Conservation (phyloP, 139 green algal genomes). For the Micromonas pusilla region DNA sequence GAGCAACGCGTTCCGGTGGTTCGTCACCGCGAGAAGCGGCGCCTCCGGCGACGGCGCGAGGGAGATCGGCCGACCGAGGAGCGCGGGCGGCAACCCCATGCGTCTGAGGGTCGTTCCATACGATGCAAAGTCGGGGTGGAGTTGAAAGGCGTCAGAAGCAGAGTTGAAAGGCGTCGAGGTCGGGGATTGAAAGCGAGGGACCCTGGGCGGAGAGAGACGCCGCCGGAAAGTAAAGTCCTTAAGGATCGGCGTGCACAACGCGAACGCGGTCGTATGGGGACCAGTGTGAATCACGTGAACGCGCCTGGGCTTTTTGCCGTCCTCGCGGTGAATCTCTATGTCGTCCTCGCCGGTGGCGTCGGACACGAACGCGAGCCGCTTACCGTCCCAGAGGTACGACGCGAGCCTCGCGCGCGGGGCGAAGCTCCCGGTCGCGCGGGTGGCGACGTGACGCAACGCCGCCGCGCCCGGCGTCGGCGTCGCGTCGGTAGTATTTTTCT, state of each 20-base stretch:
- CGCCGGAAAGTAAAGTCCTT: too few relatives aligned
- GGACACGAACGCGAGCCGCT: neutral
- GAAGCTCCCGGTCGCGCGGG: neutral
- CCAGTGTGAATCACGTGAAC: too few relatives aligned
- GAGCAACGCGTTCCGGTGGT: conserved; percentile 12
- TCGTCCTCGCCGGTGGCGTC: conserved; percentile 20
- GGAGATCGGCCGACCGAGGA: conserved; percentile 8
- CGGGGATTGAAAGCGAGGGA: too few relatives aligned
- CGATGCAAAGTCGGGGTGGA: too few relatives aligned
- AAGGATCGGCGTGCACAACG: too few relatives aligned
- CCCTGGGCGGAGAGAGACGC: too few relatives aligned
- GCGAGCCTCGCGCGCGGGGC: neutral
- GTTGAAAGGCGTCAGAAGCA: too few relatives aligned
- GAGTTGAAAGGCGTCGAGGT: too few relatives aligned
- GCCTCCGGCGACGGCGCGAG: conserved; percentile 2
- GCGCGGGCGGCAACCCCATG: neutral
- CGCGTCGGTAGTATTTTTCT: too few relatives aligned
- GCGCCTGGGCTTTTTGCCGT: neutral
- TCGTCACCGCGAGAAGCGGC: conserved; percentile 12
- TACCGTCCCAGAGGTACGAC: conserved; percentile 9
- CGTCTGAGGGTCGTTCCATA: too few relatives aligned
- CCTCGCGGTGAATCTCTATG: conserved; percentile 25
- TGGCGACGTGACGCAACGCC: neutral
- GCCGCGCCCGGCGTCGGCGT: too few relatives aligned
- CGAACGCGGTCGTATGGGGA: too few relatives aligned